phyloP scores from a whole-genome alignment of 805 yeast genomes.

The Pichia paraexigua region DNA sequence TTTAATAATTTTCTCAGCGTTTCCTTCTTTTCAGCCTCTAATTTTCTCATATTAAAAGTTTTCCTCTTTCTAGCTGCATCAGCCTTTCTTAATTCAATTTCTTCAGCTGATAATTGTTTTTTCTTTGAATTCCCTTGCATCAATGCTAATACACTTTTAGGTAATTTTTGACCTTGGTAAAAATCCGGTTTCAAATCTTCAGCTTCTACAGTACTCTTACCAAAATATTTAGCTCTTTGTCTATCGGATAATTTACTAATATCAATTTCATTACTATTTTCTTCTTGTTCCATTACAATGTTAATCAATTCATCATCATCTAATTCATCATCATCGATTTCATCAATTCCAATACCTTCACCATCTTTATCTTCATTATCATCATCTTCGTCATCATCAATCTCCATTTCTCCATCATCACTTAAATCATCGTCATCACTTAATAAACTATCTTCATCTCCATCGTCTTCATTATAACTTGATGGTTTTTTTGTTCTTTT shows the following conservation, averaged over 20 bases:
- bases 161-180: conserved; percentile 8
- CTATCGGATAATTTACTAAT: conserved; percentile 43
- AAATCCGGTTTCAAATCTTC: conserved; percentile 7
- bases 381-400: background rate
- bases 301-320: conserved; percentile 21
- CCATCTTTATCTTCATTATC: conserved; percentile 10
- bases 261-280: conserved; percentile 14
- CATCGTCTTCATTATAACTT: background rate
- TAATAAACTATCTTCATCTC: background rate
- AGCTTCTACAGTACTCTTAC: conserved; percentile 20
- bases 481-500: background rate
- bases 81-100: conserved; percentile 68
- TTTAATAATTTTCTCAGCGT: conserved; percentile 80
- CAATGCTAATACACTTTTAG: conserved; percentile 28
- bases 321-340: conserved; percentile 5
- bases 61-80: conserved; percentile 86
- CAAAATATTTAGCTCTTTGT: conserved; percentile 40
- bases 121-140: conserved; percentile 38
- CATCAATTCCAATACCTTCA: conserved; percentile 5
- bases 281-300: conserved; percentile 8
- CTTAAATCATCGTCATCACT: conserved; percentile 5
- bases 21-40: conserved; percentile 90
- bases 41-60: conserved; percentile 69
- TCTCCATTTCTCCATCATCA: conserved; percentile 5
- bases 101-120: conserved; percentile 71